Conservation (phyloP, 1,284 basidiomycete genomes). For the Tylopilus sp. region DNA sequence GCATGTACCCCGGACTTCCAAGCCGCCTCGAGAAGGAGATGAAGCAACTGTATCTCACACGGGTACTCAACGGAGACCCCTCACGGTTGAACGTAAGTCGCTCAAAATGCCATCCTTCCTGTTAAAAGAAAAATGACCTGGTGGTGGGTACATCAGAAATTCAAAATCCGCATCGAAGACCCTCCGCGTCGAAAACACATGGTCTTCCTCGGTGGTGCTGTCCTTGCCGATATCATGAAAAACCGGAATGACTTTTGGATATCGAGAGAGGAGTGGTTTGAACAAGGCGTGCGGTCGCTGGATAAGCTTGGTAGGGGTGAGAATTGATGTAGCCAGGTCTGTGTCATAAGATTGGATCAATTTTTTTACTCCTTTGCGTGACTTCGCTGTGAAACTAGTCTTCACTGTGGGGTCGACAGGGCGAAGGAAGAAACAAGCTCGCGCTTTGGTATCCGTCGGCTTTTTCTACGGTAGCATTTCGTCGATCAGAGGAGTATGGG, state of each 20-base stretch:
- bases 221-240: constrained; percentile 98
- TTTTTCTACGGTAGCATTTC: too few relatives aligned
- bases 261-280: constrained; percentile 88
- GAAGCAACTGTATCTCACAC: constrained; percentile 96
- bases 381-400: too few relatives aligned
- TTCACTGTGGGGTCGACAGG: too few relatives aligned
- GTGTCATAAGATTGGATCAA: too few relatives aligned
- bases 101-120: not conserved
- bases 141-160: constrained; percentile 77
- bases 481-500: too few relatives aligned
- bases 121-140: not conserved
- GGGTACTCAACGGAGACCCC: constrained; percentile 84
- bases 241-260: constrained; percentile 94
- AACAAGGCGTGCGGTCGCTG: constrained; percentile 77
- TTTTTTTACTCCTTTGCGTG: too few relatives aligned
- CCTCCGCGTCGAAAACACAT: constrained; percentile 97
- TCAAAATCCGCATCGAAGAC: constrained; percentile 98
- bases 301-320: constrained; percentile 81
- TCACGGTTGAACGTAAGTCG: constrained; percentile 77
- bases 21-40: constrained; percentile 98
- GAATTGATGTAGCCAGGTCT: constrained; percentile 34
- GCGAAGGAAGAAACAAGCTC: too few relatives aligned
- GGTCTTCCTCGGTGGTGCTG: constrained; percentile 98
- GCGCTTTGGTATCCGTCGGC: too few relatives aligned
- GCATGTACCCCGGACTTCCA: constrained; percentile 98